phyloP scores from a whole-genome alignment of 1,284 basidiomycete species.

The Papiliotrema laurentii region DNA sequence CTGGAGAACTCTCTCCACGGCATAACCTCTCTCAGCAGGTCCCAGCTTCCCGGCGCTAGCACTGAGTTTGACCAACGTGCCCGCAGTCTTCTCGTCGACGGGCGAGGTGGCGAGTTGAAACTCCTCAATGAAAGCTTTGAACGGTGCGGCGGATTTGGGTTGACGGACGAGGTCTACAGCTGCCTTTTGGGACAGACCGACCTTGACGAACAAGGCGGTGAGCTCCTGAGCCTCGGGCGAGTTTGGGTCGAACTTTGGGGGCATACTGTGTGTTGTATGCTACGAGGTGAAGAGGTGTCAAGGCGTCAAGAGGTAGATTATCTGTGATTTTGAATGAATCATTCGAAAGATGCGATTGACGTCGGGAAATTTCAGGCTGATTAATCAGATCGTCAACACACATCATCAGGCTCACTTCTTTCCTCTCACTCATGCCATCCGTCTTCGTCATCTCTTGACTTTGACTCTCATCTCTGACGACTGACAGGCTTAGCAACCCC shows the following conservation, averaged over 20 bases:
- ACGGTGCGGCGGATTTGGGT: slow-evolving; percentile 64
- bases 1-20: slow-evolving; percentile 65
- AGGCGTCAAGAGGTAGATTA: not conserved
- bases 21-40: slow-evolving; percentile 61
- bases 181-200: slow-evolving; percentile 72
- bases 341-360: not conserved
- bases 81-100: slow-evolving; percentile 76
- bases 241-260: slow-evolving; percentile 54
- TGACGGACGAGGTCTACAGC: slow-evolving; percentile 78
- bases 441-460: not conserved
- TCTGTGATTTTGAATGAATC: not conserved
- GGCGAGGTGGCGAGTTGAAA: slow-evolving; percentile 53
- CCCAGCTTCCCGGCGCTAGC: slow-evolving; percentile 61
- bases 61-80: slow-evolving; percentile 66
- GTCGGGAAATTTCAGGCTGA: not conserved
- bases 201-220: slow-evolving; percentile 67
- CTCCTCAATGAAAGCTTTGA: slow-evolving; percentile 67
- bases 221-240: slow-evolving; percentile 52
- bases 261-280: slow-evolving; percentile 39
- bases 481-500: not conserved
- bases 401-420: not conserved
- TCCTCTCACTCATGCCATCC: not conserved
- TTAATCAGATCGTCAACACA: not conserved
- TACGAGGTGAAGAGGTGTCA: not conserved
- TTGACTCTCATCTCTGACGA: not conserved